A percentile compares a stretch with the other conserved stretches of the same genome.
These are phyloP conservation scores for Bisporella sp. DNA, from an alignment of 2,329 filamentous ascomycete genomes.

Conservation along the genomic window DNA sequence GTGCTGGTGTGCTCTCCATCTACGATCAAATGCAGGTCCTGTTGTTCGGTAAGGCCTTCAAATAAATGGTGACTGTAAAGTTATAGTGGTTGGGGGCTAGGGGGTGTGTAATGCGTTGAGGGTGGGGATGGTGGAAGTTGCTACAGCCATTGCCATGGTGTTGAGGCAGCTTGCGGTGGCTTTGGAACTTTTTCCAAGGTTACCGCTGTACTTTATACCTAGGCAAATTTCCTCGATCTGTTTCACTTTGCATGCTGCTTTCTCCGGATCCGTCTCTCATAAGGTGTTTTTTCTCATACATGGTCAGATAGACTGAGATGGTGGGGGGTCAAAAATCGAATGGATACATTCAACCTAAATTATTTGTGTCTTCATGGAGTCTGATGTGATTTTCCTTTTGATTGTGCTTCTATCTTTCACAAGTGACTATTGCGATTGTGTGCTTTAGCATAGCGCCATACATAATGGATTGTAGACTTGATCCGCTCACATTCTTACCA, in stretches of 20 bases:
- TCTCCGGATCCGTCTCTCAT: conserved; percentile 18
- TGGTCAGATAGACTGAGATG: conserved; percentile 17
- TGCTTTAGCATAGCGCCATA: no score
- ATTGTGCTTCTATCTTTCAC: no score
- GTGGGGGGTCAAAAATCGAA: conserved; percentile 14
- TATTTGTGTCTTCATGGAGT: not conserved
- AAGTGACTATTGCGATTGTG: no score
- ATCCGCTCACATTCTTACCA: no score
- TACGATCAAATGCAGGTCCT: conserved; percentile 99
- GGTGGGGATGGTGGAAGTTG: conserved; percentile 23
- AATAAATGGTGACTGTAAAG: conserved; percentile 38
- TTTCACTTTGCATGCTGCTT: conserved; percentile 22
- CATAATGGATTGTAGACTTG: no score
- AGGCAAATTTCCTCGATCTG: conserved; percentile 29
- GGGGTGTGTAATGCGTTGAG: conserved; percentile 16
- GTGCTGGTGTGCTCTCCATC: conserved; percentile 99
- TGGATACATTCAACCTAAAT: conserved; percentile 17
- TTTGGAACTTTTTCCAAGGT: conserved; percentile 16
- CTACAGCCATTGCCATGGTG: conserved; percentile 28
- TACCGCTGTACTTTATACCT: conserved; percentile 32
- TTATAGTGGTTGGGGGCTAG: conserved; percentile 13
- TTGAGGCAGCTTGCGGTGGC: conserved; percentile 28
- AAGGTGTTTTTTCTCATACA: conserved; percentile 14
- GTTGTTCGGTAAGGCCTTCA: conserved; percentile 99
- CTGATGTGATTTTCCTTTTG: not conserved